phyloP scores from a whole-genome alignment of 805 yeast species.

The Saturnispora besseyi region DNA sequence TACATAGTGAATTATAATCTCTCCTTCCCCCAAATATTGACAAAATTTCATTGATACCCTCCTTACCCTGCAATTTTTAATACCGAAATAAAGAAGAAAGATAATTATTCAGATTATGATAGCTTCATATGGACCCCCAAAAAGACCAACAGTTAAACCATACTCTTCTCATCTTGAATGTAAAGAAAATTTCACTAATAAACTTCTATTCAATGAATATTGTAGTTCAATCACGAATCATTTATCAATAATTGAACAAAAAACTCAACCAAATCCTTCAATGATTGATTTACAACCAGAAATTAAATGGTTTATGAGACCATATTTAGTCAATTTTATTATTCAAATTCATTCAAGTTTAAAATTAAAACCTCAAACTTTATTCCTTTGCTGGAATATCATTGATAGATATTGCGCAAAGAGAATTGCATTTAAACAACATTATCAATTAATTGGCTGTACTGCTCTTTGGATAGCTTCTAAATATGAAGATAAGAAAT shows the following conservation, averaged over 20 bases:
- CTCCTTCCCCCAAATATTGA: no score
- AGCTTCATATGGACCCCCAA: constrained; percentile 29
- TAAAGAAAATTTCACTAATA: constrained; percentile 39
- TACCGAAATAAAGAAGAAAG: not conserved
- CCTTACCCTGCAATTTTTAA: no score
- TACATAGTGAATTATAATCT: no score
- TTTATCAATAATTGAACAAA: constrained; percentile 33
- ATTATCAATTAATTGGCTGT: constrained; percentile 82
- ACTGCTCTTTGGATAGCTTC: constrained; percentile 92
- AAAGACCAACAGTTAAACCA: constrained; percentile 21
- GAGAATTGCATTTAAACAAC: constrained; percentile 75
- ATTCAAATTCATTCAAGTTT: constrained; percentile 54
- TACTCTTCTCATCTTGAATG: constrained; percentile 39
- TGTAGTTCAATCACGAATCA: constrained; percentile 30
- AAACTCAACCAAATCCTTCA: constrained; percentile 34
- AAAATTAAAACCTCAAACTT: constrained; percentile 58
- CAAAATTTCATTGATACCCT: no score
- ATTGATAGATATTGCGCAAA: constrained; percentile 89
- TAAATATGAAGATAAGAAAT: constrained; percentile 58
- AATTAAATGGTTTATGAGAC: constrained; percentile 62
- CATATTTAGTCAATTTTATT: constrained; percentile 68
- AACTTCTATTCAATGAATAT: constrained; percentile 36
- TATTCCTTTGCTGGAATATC: constrained; percentile 59
- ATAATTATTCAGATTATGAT: not conserved
- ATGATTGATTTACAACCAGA: constrained; percentile 86